Conservation (phyloP, 331 rosid genomes). For the Quercus phellos region DNA sequence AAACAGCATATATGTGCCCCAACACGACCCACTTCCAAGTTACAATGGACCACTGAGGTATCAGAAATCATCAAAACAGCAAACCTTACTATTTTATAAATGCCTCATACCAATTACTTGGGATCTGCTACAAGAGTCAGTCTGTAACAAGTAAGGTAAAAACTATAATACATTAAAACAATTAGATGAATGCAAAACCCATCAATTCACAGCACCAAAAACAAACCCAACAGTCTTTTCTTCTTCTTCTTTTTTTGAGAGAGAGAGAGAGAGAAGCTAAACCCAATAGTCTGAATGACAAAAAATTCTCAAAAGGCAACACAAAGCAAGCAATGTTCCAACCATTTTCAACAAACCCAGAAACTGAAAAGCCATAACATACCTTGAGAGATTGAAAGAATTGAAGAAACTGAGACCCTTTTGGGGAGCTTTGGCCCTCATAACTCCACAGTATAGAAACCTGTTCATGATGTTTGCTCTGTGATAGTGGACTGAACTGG, state of each 20-base stretch:
- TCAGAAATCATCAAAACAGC: background rate
- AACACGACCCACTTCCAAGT: background rate
- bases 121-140: too few species aligned
- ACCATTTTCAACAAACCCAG: background rate
- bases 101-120: background rate
- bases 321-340: background rate
- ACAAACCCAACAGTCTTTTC: background rate
- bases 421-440: conserved; percentile 16
- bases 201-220: background rate
- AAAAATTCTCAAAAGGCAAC: background rate
- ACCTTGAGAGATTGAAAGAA: conserved; percentile 43
- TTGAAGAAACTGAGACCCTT: conserved; percentile 23
- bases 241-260: too few species aligned
- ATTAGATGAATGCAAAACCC: background rate
- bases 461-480: conserved; percentile 29
- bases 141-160: background rate
- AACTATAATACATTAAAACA: too few species aligned
- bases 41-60: background rate
- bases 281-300: background rate
- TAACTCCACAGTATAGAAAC: conserved; percentile 29
- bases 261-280: background rate
- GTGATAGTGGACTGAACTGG: background rate
- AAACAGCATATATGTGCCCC: background rate
- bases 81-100: background rate
- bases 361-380: background rate